phyloP scores from a whole-genome alignment of 108 stramenopile genomes.

The Nannochloropsis gaditana region DNA sequence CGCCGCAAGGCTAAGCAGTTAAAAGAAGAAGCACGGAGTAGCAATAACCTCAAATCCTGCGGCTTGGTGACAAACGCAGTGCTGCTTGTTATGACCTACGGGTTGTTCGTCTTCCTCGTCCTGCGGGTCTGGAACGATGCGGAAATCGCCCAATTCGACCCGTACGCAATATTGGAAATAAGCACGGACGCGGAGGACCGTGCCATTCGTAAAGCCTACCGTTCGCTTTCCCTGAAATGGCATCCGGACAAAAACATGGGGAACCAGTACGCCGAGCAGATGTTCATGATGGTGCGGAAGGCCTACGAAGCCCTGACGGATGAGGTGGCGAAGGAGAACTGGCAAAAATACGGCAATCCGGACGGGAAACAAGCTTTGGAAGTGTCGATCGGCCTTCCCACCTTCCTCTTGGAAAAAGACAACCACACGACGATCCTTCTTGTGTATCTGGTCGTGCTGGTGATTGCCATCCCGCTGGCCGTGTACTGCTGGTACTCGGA shows the following conservation, averaged over 20 bases:
- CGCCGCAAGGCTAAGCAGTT: conserved; percentile 24
- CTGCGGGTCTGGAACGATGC: conserved; percentile 34
- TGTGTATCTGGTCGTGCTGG: conserved; percentile 89
- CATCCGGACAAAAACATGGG: conserved; percentile 59
- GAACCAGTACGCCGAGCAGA: conserved; percentile 56
- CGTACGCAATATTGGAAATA: conserved; percentile 52
- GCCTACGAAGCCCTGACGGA: conserved; percentile 58
- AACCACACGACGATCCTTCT: conserved; percentile 86
- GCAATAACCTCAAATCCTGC: conserved; percentile 4
- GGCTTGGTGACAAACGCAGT: neutral
- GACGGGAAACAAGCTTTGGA: conserved; percentile 95
- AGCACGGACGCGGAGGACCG: conserved; percentile 29
- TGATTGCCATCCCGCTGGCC: conserved; percentile 79
- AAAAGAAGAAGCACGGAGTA: neutral
- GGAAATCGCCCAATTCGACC: conserved; percentile 51
- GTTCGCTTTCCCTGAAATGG: conserved; percentile 48
- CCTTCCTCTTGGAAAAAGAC: conserved; percentile 76
- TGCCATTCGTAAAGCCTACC: conserved; percentile 54
- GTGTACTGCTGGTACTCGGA: conserved; percentile 89
- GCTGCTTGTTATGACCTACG: neutral
- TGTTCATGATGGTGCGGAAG: conserved; percentile 58
- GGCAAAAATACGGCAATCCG: conserved; percentile 59
- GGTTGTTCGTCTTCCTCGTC: conserved; percentile 38
- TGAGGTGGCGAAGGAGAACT: conserved; percentile 53
- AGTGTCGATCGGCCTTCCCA: conserved; percentile 89